phyloP scores from a whole-genome alignment of 1,284 basidiomycete genomes.

The Gastroboletus turbinatus region DNA sequence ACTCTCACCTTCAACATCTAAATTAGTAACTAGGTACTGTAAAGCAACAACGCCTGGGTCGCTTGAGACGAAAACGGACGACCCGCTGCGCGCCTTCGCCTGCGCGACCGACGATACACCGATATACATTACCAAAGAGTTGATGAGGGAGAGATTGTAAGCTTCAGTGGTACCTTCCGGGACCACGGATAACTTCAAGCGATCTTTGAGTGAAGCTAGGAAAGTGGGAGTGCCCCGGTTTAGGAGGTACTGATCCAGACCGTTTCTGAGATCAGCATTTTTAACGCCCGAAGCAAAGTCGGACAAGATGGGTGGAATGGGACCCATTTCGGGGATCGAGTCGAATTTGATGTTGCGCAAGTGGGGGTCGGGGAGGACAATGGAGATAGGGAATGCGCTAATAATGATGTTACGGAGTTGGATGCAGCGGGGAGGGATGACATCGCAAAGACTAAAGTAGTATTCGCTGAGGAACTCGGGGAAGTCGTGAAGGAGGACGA shows the following conservation, averaged over 20 bases:
- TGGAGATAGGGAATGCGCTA: slow-evolving; percentile 90
- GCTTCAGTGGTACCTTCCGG: slow-evolving; percentile 56
- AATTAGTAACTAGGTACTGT: slow-evolving; percentile 76
- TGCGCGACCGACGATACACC: slow-evolving; percentile 88
- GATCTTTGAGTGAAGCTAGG: slow-evolving; percentile 80
- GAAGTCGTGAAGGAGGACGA: slow-evolving; percentile 97
- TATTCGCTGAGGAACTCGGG: slow-evolving; percentile 97
- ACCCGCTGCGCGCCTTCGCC: slow-evolving; percentile 77
- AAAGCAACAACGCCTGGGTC: slow-evolving; percentile 84
- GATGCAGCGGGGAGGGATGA: slow-evolving; percentile 89
- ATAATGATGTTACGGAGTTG: slow-evolving; percentile 97
- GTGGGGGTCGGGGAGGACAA: slow-evolving; percentile 87
- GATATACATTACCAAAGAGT: slow-evolving; percentile 93
- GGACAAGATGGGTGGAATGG: slow-evolving; percentile 86
- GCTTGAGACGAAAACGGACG: slow-evolving; percentile 74
- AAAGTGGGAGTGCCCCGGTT: slow-evolving; percentile 67
- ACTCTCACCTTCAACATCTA: slow-evolving; percentile 85
- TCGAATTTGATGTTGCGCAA: slow-evolving; percentile 72
- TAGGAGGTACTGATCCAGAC: slow-evolving; percentile 83
- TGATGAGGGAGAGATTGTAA: slow-evolving; percentile 90
- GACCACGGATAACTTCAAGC: slow-evolving; percentile 57
- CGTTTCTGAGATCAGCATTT: slow-evolving; percentile 71
- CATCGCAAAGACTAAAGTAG: slow-evolving; percentile 94
- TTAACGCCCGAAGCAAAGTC: slow-evolving; percentile 86
- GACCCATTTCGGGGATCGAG: slow-evolving; percentile 82